These are phyloP conservation scores for Heliosperma pusillum DNA, from an alignment of 148 eudicot genomes.

Conservation along the genomic window DNA sequence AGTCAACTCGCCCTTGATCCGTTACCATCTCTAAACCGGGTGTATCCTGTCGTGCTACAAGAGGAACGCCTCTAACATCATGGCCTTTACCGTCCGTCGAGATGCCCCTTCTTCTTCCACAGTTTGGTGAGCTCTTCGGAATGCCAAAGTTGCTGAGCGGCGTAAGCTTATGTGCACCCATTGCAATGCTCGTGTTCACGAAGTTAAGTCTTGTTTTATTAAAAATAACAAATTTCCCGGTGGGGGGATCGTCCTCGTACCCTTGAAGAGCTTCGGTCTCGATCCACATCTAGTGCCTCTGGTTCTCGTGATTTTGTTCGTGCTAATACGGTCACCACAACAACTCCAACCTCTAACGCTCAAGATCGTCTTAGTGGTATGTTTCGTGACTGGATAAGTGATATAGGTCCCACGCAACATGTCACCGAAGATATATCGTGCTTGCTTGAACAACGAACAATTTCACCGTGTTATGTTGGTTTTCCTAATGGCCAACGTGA, in stretches of 20 bases:
- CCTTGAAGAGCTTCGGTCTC: neutral
- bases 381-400: neutral
- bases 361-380: neutral
- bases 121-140: neutral
- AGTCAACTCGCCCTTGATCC: neutral
- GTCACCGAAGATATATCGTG: too few species aligned
- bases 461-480: too few species aligned
- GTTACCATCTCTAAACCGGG: neutral
- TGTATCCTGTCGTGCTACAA: neutral
- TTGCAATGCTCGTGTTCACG: neutral
- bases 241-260: neutral
- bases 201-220: neutral
- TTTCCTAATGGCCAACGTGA: too few species aligned
- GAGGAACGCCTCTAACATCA: neutral
- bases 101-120: neutral
- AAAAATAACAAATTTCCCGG: neutral
- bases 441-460: too few species aligned
- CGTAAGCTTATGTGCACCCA: neutral
- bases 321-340: neutral
- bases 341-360: neutral
- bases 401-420: too few species aligned
- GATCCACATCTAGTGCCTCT: too few species aligned
- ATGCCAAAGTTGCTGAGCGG: neutral
- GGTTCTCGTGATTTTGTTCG: too few species aligned
- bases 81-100: neutral